These are phyloP conservation scores for Fraxinus sp. DNA, from an alignment of 305 asterid genomes.

Conservation along the genomic window DNA sequence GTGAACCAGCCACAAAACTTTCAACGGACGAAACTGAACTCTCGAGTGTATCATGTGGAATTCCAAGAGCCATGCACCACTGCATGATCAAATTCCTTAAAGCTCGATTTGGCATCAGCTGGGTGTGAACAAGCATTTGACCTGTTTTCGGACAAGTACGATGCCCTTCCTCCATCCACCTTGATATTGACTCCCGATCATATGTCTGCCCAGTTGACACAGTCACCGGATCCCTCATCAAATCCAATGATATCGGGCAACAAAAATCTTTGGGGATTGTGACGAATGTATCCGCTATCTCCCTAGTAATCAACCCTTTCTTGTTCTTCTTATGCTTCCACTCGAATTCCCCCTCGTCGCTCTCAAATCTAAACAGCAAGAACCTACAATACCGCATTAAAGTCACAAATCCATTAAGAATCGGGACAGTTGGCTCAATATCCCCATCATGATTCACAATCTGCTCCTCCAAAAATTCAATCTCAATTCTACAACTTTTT, in stretches of 20 bases:
- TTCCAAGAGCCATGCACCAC: conserved; percentile 75
- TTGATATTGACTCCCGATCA: conserved; percentile 62
- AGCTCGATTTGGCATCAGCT: conserved; percentile 70
- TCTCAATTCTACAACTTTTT: conserved; percentile 64
- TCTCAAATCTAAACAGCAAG: conserved; percentile 76
- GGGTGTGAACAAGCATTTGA: conserved; percentile 68
- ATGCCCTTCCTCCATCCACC: conserved; percentile 97
- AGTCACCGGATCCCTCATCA: conserved; percentile 91
- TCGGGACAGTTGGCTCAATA: conserved; percentile 62
- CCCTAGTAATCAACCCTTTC: conserved; percentile 53
- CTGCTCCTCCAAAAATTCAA: conserved; percentile 92
- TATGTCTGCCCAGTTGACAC: conserved; percentile 90
- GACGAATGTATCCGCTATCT: conserved; percentile 72
- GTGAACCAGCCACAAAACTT: conserved; percentile 33
- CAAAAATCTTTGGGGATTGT: conserved; percentile 81
- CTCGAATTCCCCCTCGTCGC: conserved; percentile 60
- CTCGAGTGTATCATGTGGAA: conserved; percentile 63
- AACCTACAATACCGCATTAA: conserved; percentile 69
- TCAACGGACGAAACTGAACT: conserved; percentile 46
- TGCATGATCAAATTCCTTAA: conserved; percentile 69
- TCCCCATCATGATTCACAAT: conserved; percentile 76
- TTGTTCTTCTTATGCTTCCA: conserved; percentile 47
- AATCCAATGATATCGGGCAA: conserved; percentile 81
- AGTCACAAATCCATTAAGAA: conserved; percentile 75
- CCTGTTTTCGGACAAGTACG: conserved; percentile 86